Percentiles rank a stretch among this genome's conserved stretches.
Conservation (phyloP, 2,329 filamentous ascomycete genomes). For the Colletotrichum ledebouriae region DNA sequence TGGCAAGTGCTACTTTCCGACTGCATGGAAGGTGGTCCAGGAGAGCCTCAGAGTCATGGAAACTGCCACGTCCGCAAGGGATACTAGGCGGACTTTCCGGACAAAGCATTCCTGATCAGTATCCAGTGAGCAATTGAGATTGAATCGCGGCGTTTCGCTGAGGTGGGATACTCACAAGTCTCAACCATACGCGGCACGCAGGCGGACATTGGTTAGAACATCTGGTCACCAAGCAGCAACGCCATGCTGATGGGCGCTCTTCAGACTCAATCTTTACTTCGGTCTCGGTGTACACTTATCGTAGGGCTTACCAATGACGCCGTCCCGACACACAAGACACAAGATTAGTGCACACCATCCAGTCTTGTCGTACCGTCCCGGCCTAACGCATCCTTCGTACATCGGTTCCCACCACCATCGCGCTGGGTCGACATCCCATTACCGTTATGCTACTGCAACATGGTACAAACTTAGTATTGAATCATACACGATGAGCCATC, state of each 20-base stretch:
- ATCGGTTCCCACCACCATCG: conserved; percentile 19
- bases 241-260: conserved; percentile 10
- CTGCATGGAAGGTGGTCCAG: not conserved
- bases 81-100: conserved; percentile 30
- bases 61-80: conserved; percentile 21
- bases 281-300: conserved; percentile 22
- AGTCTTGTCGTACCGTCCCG: conserved; percentile 22
- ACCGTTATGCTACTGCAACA: conserved; percentile 34
- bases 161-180: not conserved
- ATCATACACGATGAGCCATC: conserved; percentile 36
- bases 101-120: conserved; percentile 25
- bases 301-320: conserved; percentile 39
- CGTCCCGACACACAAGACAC: conserved; percentile 11
- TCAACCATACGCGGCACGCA: conserved; percentile 19
- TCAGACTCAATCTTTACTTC: conserved; percentile 11
- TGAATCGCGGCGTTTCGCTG: conserved; percentile 13
- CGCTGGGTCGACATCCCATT: conserved; percentile 8
- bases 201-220: conserved; percentile 25
- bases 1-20: not conserved
- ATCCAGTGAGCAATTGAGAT: not conserved
- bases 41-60: conserved; percentile 24
- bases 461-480: conserved; percentile 18
- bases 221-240: conserved; percentile 40
- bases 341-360: not conserved
- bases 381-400: conserved; percentile 38